Evolutionary conservation across 225 moss, liverwort and hornwort species (phyloP).

Genomic region (Straminergon stramineum): DNA sequence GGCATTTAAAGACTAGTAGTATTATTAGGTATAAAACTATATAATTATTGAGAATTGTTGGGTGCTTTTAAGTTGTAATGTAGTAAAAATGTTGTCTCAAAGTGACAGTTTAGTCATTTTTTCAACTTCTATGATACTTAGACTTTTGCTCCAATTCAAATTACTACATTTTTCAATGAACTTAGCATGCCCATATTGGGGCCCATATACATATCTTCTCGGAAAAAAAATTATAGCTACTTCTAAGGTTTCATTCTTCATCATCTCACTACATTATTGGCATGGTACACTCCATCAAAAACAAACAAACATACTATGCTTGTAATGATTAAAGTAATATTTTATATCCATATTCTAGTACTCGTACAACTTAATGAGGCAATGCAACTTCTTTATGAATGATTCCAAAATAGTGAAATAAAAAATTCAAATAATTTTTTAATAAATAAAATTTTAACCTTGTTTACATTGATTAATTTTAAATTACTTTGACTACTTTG

Average conservation of each 20-base stretch:
- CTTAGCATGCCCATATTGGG: rapidly evolving
- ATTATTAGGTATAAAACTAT: not conserved
- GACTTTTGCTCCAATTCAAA: rapidly evolving
- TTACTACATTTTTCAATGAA: not conserved
- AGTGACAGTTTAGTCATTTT: not conserved
- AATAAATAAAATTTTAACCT: not conserved
- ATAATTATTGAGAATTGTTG: not conserved
- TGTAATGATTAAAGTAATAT: not conserved
- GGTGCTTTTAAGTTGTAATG: rapidly evolving
- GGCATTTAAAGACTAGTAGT: not conserved
- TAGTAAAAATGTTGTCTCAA: not conserved
- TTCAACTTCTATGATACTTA: not conserved
- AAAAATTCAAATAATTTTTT: not conserved
- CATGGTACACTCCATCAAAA: rapidly evolving
- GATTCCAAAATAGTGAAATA: not conserved
- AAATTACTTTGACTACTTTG: not conserved
- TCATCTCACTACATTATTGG: not conserved
- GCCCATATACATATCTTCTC: no score
- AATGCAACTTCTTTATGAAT: not conserved
- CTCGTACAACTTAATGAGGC: not conserved
- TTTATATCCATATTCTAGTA: not conserved
- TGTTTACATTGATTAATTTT: not conserved
- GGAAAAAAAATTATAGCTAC: not conserved
- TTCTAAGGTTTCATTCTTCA: not conserved
- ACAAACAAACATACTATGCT: not conserved